Conservation (phyloP, 2,329 filamentous ascomycete species). For the Fusarium sp. region DNA sequence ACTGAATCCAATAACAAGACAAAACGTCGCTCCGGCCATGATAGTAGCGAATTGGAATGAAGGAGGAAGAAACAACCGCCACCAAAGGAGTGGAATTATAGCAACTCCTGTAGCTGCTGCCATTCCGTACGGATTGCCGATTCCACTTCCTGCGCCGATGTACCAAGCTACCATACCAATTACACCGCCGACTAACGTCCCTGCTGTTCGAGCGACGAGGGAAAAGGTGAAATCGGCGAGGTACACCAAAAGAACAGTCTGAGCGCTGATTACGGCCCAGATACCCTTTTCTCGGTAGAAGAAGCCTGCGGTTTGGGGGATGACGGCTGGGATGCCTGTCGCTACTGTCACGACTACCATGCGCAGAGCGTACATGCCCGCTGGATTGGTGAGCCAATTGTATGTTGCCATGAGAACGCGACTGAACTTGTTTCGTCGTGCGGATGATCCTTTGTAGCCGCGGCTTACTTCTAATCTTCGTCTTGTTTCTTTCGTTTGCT, state of each 20-base stretch:
- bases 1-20: constrained; percentile 59
- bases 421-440: constrained; percentile 35
- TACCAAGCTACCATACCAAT: constrained; percentile 63
- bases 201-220: constrained; percentile 53
- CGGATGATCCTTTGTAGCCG: constrained; percentile 24
- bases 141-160: constrained; percentile 59
- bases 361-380: constrained; percentile 59
- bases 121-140: constrained; percentile 62
- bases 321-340: constrained; percentile 53
- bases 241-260: constrained; percentile 60
- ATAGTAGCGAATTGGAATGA: constrained; percentile 46
- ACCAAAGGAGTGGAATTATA: constrained; percentile 51
- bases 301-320: constrained; percentile 59
- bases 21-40: constrained; percentile 53
- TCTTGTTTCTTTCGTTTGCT: constrained; percentile 50
- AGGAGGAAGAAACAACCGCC: constrained; percentile 49
- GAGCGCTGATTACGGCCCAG: constrained; percentile 64
- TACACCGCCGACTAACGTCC: constrained; percentile 59
- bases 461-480: constrained; percentile 52
- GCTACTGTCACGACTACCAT: constrained; percentile 61
- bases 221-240: constrained; percentile 63
- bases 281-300: constrained; percentile 64
- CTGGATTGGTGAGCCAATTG: constrained; percentile 56
- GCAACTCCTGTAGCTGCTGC: constrained; percentile 57
- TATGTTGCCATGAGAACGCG: constrained; percentile 47